Base-by-base conservation (phyloP, 192 early-diverging fungal genomes). In the Podila verticillata region DNA sequence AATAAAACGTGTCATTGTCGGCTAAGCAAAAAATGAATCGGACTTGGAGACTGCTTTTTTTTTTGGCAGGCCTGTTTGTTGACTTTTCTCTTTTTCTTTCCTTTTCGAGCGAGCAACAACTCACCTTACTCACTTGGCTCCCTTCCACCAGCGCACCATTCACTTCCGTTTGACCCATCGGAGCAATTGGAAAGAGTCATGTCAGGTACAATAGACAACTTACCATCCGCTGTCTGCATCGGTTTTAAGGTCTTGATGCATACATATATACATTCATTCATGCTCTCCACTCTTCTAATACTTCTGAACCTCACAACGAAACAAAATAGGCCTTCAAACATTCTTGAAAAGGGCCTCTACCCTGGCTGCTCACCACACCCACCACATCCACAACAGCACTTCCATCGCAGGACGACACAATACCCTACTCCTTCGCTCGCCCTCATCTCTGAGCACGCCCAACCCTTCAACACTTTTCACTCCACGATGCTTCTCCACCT, bases 401-500 rank as follows among this genome's bases (percentile, higher is more conserved):
- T 54, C 24, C 2, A 24, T 26, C n/a, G 24, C 51, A 24, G 51
- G n/a, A 24, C 51, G 51, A 7, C 5, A 26, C 51, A 54, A 54
- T 54, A 54, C 51, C 24, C n/a, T 54, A n/a, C 12, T 54, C 24
- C 51, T 54, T 17, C 51, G 51, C 24, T 54, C 51, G 8, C 51
- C 51, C 2, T 12, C 51, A 54, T 54, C 51, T 6, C 22, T 54
- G 24, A 54, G 10, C 10, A 5, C 51, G 13, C 39, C 48, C 54
- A 31, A n/a, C n/a, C n/a, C 19, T 22, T 8, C 29, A n/a, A 13
- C 5, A 20, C 39, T 32, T 57, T 29, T 39, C 29, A 36, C 20
- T 10, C 54, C 28, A 10, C 48, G 48, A 47, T 70, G 65, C 51
- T 79, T 68, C 15, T 70, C 75, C 9, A 79, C 68, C 32, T 56